Percentiles rank a stretch among this genome's conserved stretches.
Conservation (phyloP, 495 filamentous ascomycete species). For the Penicillium manginii region DNA sequence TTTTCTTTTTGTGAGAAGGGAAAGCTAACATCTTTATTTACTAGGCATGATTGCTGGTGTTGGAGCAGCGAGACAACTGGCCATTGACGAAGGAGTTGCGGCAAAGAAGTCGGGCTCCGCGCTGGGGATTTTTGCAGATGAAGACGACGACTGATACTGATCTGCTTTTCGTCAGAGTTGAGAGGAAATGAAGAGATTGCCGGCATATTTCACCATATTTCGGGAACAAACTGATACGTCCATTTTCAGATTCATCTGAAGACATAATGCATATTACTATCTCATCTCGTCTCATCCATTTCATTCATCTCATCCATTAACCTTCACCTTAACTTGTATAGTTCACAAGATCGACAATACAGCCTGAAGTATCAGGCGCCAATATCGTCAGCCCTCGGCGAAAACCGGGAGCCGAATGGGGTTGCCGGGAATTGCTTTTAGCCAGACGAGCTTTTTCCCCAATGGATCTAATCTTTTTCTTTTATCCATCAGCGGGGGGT, state of each 20-base stretch:
- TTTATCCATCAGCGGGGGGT: background rate
- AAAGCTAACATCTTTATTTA: background rate
- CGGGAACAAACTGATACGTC: no score
- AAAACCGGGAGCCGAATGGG: constrained; percentile 29
- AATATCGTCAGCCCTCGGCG: constrained; percentile 27
- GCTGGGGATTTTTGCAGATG: no score
- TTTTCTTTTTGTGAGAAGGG: background rate
- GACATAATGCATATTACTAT: no score
- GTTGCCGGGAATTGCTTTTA: constrained; percentile 27
- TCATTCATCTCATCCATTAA: no score
- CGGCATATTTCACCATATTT: no score
- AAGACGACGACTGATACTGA: no score
- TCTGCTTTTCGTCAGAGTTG: no score
- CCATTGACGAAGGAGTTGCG: background rate
- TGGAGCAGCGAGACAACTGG: background rate
- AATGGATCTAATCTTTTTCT: constrained; percentile 5
- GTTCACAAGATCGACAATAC: background rate
- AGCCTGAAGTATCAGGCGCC: background rate
- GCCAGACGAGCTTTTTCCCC: constrained; percentile 7
- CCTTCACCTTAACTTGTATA: no score
- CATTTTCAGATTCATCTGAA: no score
- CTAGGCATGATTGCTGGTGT: background rate
- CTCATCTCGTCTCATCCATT: no score
- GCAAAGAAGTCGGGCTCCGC: background rate
- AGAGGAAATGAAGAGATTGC: no score